These are phyloP conservation scores for Eucalyptus rudis DNA, from an alignment of 345 rosid species.

Conservation along the genomic window DNA sequence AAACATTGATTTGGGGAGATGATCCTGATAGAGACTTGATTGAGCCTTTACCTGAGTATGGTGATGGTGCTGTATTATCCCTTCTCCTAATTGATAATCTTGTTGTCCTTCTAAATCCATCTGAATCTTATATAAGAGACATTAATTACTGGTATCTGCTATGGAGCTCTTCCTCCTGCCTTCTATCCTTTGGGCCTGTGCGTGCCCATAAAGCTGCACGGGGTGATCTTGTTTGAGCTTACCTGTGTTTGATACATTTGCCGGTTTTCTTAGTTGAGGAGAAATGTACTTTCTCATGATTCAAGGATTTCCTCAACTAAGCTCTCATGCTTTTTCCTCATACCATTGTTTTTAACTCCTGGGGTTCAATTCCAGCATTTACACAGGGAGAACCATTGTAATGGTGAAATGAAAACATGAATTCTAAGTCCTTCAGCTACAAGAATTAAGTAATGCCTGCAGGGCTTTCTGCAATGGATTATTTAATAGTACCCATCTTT, in stretches of 20 bases:
- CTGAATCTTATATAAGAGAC: neutral
- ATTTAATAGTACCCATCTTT: neutral
- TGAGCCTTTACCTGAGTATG: slow-evolving; percentile 65
- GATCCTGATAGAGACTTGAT: slow-evolving; percentile 41
- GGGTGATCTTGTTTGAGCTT: neutral
- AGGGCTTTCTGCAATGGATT: neutral
- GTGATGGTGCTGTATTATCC: slow-evolving; percentile 5
- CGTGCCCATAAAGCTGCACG: neutral
- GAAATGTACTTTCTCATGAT: neutral
- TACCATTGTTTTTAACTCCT: neutral
- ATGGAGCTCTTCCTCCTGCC: neutral
- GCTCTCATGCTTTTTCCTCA: neutral
- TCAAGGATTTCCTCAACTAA: neutral
- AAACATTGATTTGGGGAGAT: slow-evolving; percentile 75
- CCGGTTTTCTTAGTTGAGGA: neutral
- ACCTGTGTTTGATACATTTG: neutral
- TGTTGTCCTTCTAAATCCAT: neutral
- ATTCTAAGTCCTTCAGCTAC: neutral
- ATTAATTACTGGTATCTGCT: neutral
- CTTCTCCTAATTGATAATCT: neutral
- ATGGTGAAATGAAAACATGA: neutral
- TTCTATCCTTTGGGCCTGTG: neutral
- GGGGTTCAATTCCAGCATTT: neutral
- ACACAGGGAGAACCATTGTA: neutral
- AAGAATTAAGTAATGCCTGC: neutral